A percentile compares a stretch with the other conserved stretches of the same genome.
phyloP scores from a whole-genome alignment of 2,329 filamentous ascomycete species.

The Sodiomyces alkalinus region DNA sequence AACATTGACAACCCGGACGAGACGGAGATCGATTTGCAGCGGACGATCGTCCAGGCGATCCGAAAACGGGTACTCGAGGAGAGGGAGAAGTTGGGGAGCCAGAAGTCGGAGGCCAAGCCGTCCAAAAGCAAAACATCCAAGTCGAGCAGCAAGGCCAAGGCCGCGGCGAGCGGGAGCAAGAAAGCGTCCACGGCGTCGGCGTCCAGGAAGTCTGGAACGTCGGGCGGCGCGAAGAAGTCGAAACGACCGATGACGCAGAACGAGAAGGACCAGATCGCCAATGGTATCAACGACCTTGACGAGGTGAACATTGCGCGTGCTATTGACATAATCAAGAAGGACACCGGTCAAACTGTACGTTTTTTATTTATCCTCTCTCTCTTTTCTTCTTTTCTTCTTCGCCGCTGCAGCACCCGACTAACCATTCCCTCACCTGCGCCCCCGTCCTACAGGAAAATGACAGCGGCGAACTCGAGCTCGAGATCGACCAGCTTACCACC shows the following conservation, averaged over 20 bases:
- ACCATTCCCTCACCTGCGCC: too few relatives aligned
- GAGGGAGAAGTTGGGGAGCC: conserved; percentile 43
- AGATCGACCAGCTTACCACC: conserved; percentile 40
- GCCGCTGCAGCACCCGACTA: conserved; percentile 1
- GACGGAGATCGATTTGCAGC: conserved; percentile 37
- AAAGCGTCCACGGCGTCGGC: conserved; percentile 23
- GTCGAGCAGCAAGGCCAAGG: conserved; percentile 37
- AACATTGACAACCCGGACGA: conserved; percentile 33
- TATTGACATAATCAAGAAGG: conserved; percentile 79
- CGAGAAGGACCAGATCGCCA: conserved; percentile 86
- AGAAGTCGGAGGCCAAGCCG: conserved; percentile 44
- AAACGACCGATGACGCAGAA: conserved; percentile 54
- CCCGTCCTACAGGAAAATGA: conserved; percentile 47
- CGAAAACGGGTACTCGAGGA: conserved; percentile 62
- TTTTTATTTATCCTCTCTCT: too few relatives aligned
- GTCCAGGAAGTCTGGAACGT: conserved; percentile 24
- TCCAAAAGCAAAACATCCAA: conserved; percentile 35
- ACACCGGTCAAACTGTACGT: conserved; percentile 61
- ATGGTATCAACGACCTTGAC: conserved; percentile 68
- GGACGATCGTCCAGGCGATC: conserved; percentile 47
- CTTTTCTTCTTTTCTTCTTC: not conserved
- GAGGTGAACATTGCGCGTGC: conserved; percentile 65
- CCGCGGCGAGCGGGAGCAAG: conserved; percentile 18
- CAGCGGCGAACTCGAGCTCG: conserved; percentile 42
- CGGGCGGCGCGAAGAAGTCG: conserved; percentile 27